These are phyloP conservation scores for Hanseniaspora singularis DNA, from an alignment of 805 yeast species.

Conservation along the genomic window DNA sequence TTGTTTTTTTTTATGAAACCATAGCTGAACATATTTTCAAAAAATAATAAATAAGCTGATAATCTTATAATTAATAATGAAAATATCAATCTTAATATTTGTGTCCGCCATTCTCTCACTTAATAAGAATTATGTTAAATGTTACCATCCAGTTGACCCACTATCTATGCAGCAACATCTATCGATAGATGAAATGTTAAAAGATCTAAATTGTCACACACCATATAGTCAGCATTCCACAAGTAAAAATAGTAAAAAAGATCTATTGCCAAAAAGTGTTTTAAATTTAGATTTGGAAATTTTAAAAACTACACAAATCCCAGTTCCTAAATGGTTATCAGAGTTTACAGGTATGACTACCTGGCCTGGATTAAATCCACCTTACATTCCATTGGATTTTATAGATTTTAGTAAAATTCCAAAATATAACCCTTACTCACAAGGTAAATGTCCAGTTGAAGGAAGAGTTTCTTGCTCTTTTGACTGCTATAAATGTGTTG, in stretches of 20 bases:
- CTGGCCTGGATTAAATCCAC: constrained; percentile 87
- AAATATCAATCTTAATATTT: too few species aligned
- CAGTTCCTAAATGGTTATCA: constrained; percentile 70
- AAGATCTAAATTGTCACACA: neutral
- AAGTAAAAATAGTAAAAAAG: neutral
- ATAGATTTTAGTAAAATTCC: constrained; percentile 49
- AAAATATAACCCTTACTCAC: constrained; percentile 35
- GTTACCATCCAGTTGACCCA: neutral
- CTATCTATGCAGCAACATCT: neutral
- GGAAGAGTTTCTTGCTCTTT: constrained; percentile 56
- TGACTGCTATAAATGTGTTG: constrained; percentile 72
- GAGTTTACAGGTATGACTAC: constrained; percentile 57
- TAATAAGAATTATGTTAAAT: too few species aligned
- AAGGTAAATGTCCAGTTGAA: constrained; percentile 47
- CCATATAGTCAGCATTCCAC: neutral
- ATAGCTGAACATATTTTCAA: too few species aligned
- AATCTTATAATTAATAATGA: too few species aligned
- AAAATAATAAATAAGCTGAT: too few species aligned
- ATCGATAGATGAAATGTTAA: constrained; percentile 1
- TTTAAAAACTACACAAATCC: constrained; percentile 24
- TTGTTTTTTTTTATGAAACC: too few species aligned
- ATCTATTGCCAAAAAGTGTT: neutral
- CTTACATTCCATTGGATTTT: constrained; percentile 70
- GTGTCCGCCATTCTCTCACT: too few species aligned
- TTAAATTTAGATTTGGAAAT: constrained; percentile 7